Base-by-base conservation (phyloP, 23 red algal genomes). In the Gracilaria gracilis region DNA sequence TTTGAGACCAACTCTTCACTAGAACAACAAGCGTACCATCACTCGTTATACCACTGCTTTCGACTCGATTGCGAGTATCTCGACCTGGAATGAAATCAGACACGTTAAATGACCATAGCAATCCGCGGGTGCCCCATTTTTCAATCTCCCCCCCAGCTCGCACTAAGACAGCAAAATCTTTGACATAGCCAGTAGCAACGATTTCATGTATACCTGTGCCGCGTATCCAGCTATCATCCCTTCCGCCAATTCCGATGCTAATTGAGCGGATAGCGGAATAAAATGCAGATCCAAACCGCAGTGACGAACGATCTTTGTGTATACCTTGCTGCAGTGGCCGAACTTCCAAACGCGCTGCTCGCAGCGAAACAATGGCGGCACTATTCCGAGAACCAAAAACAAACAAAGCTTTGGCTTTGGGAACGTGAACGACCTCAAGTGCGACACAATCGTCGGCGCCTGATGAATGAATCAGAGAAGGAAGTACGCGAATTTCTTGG, bases 231-330 rank as follows among this genome's bases (percentile, higher is more conserved):
- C 80, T 74, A 13, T 66, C 57, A 28, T 91, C 77, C 42, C 76
- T 27, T 44, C 65, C 76, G 1, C 75, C 77, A 82, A 51, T 58
- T 14, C 62, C 84, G 23, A 50, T 75, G 20, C 88, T 75, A 55
- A 91, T 71, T 32, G 78, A 67, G 20, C 77, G 57, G 20, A 81
- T 82, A 17, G 88, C 88, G 1, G 88, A 91, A 82, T 82, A 91
- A 83, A 91, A 91, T 50, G 59, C 78, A 47, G 75, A 67, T 53
- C 88, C 88, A 39, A 91, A 91, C 44, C 62, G 67, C 25, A 78
- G 3, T 2, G 85, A 80, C 24, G 61, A 67, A 61, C 69, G 62
- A 40, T 79, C 85, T 16, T 46, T 71, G 0, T 55, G 61, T 7
- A 49, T 23, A 50, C 29, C 11, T 39, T 74, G 48, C 35, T 67